These are phyloP conservation scores for Globisporangium echinulatum DNA, from an alignment of 352 stramenopile genomes.

Conservation along the genomic window DNA sequence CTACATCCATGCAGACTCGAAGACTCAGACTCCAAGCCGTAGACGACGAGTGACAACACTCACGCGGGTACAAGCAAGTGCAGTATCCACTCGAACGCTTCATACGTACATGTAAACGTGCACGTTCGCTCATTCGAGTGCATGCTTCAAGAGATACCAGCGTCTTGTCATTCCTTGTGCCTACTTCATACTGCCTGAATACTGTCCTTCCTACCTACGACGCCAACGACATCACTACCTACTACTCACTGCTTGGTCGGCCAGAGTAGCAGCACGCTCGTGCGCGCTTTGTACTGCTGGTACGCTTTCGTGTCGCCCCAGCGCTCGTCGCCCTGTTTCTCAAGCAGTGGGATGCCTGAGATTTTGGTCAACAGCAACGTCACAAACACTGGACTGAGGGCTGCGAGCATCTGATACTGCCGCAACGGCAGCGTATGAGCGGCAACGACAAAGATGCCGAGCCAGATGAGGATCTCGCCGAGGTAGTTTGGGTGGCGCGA, in stretches of 20 bases:
- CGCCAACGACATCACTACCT: no score
- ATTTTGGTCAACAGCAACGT: slow-evolving; percentile 61
- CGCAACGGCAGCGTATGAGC: slow-evolving; percentile 36
- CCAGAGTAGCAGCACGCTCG: slow-evolving; percentile 49
- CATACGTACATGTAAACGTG: no score
- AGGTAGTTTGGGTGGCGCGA: slow-evolving; percentile 92
- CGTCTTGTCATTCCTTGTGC: no score
- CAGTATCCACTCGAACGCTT: no score
- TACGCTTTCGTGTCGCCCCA: slow-evolving; percentile 65
- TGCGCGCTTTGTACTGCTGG: slow-evolving; percentile 71
- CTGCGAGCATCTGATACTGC: slow-evolving; percentile 29
- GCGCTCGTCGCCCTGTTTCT: slow-evolving; percentile 63
- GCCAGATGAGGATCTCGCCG: slow-evolving; percentile 90
- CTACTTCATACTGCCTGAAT: no score
- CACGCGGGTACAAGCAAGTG: no score
- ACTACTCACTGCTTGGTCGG: slow-evolving; percentile 4
- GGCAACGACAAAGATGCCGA: slow-evolving; percentile 46
- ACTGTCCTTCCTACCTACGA: no score
- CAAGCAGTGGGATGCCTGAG: slow-evolving; percentile 71
- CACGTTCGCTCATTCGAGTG: no score
- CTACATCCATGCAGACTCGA: no score
- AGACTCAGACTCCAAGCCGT: no score
- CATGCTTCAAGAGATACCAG: no score
- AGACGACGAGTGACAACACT: no score
- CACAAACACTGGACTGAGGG: slow-evolving; percentile 63